A percentile compares a stretch with the other conserved stretches of the same genome.
Evolutionary conservation across 139 green algal species (phyloP).

Genomic region (Chlorella sp.): DNA sequence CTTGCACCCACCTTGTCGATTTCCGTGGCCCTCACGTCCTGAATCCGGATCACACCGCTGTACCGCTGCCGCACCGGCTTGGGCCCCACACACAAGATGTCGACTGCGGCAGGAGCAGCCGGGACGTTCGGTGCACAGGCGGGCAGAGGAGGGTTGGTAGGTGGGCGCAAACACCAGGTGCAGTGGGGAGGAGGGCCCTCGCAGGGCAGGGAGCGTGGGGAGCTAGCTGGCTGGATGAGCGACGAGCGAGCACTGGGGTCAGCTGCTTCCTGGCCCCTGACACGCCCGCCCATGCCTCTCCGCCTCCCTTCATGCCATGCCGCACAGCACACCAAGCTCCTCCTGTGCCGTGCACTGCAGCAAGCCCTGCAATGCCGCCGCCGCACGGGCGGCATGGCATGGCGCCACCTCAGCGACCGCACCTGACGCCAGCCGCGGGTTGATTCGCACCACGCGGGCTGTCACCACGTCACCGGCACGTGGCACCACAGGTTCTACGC

Average conservation of each 20-base stretch:
- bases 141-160: background rate
- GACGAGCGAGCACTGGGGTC: too few relatives aligned
- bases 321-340: too few relatives aligned
- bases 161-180: background rate
- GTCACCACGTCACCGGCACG: conserved; percentile 55
- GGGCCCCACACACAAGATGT: conserved; percentile 77
- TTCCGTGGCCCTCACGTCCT: conserved; percentile 85
- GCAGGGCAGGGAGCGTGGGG: background rate
- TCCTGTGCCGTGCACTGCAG: background rate
- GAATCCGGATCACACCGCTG: conserved; percentile 75
- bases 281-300: background rate
- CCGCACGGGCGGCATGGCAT: background rate
- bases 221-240: too few relatives aligned
- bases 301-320: too few relatives aligned
- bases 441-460: conserved; percentile 52
- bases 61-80: conserved; percentile 68
- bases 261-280: too few relatives aligned
- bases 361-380: background rate
- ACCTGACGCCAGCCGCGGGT: conserved; percentile 49
- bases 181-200: background rate
- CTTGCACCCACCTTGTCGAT: conserved; percentile 74
- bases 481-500: conserved; percentile 44
- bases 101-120: conserved; percentile 1
- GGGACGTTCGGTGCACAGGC: background rate
- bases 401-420: background rate